Percentiles rank a stretch among this genome's conserved stretches.
Conservation (phyloP, 371 early-diverging fungal genomes). For the Lichtheimia ramosa region DNA sequence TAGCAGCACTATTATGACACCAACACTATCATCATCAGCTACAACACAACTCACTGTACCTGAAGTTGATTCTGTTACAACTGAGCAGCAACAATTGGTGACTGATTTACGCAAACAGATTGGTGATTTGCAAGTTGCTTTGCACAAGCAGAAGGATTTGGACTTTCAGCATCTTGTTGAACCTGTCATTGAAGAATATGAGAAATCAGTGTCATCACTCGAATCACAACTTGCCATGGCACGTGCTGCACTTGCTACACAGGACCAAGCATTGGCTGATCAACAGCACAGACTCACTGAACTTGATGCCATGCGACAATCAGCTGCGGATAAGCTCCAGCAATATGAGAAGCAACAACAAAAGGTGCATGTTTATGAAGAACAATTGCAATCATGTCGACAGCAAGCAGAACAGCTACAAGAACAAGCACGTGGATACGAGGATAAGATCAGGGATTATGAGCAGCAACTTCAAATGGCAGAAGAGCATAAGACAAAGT, state of each 20-base stretch:
- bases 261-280: slow-evolving; percentile 45
- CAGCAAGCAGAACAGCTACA: background rate
- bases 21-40: slow-evolving; percentile 17
- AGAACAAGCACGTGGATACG: background rate
- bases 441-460: background rate
- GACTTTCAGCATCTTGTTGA: slow-evolving; percentile 64
- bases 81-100: slow-evolving; percentile 8
- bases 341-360: background rate
- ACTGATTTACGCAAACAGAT: slow-evolving; percentile 19
- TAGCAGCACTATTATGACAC: background rate
- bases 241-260: slow-evolving; percentile 50
- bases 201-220: slow-evolving; percentile 57
- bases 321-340: slow-evolving; percentile 1
- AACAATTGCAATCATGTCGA: background rate
- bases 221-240: slow-evolving; percentile 60
- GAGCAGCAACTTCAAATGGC: background rate
- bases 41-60: slow-evolving; percentile 20
- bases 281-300: slow-evolving; percentile 44
- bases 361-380: background rate
- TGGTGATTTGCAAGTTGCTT: slow-evolving; percentile 12
- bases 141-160: slow-evolving; percentile 2
- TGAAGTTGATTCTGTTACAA: slow-evolving; percentile 11
- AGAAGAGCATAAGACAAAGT: background rate
- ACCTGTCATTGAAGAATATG: slow-evolving; percentile 70
- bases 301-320: slow-evolving; percentile 22